phyloP scores from a whole-genome alignment of 2,329 filamentous ascomycete genomes.

The Fusarium algeriense region DNA sequence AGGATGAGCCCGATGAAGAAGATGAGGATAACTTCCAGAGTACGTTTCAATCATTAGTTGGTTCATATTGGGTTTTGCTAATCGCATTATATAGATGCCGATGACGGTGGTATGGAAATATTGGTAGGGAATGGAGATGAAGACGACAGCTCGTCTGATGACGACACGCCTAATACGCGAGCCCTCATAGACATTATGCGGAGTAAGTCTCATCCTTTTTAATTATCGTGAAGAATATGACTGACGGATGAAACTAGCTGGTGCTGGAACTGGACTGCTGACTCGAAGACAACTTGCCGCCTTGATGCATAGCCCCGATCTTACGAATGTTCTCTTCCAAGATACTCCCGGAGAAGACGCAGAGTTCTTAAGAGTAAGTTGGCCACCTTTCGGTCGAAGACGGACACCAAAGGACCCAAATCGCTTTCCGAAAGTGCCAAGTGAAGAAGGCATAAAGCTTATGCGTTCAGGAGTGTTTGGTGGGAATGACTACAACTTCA shows the following conservation, averaged over 20 bases:
- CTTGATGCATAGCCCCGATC: conserved; percentile 55
- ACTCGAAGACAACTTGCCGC: conserved; percentile 56
- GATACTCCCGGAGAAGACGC: conserved; percentile 55
- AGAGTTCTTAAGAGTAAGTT: conserved; percentile 49
- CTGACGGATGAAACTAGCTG: conserved; percentile 39
- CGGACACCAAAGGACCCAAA: conserved; percentile 61
- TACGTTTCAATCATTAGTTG: conserved; percentile 5
- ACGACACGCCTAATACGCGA: conserved; percentile 5
- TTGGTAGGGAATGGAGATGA: conserved; percentile 41
- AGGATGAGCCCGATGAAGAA: conserved; percentile 47
- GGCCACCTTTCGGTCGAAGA: conserved; percentile 59
- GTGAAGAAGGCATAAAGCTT: conserved; percentile 77
- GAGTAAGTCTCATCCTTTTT: conserved; percentile 40
- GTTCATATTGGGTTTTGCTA: not conserved
- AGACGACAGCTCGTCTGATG: conserved; percentile 1
- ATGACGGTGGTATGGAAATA: conserved; percentile 34
- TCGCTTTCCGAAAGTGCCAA: conserved; percentile 86
- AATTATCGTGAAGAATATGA: not conserved
- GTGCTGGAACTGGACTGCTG: conserved; percentile 48
- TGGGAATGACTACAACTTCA: conserved; percentile 67
- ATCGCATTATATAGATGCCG: conserved; percentile 20
- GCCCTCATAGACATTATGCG: conserved; percentile 48
- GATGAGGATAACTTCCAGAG: conserved; percentile 44
- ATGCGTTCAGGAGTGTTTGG: conserved; percentile 90
- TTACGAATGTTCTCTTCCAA: conserved; percentile 53